Percentiles rank a stretch among this genome's conserved stretches.
Evolutionary conservation across 768 basidiomycete species (phyloP).

Genomic region (Boletus bicolor): DNA sequence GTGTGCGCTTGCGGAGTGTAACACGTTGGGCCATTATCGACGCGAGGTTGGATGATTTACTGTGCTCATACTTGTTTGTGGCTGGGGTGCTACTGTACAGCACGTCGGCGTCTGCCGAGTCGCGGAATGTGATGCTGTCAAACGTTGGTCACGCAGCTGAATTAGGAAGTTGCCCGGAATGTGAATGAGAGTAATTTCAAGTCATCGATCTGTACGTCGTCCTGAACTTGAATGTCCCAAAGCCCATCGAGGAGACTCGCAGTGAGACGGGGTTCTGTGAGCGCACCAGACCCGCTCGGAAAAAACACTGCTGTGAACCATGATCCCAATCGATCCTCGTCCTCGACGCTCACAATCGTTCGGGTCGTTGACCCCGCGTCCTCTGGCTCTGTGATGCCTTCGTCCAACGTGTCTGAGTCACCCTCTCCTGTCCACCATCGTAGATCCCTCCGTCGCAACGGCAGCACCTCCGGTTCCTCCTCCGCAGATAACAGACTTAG

Average conservation of each 20-base stretch:
- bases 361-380: constrained; percentile 46
- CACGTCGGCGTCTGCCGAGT: constrained; percentile 15
- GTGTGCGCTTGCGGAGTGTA: constrained; percentile 96
- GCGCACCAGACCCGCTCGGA: constrained; percentile 68
- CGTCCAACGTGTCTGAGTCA: constrained; percentile 26
- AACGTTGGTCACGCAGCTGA: neutral
- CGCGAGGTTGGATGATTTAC: neutral
- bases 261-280: constrained; percentile 61
- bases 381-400: constrained; percentile 5
- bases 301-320: constrained; percentile 50
- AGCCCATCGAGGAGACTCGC: constrained; percentile 36
- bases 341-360: constrained; percentile 71
- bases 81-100: constrained; percentile 26
- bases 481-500: constrained; percentile 41
- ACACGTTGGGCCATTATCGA: constrained; percentile 94
- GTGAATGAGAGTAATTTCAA: neutral
- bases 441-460: constrained; percentile 32
- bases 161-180: constrained; percentile 5
- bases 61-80: constrained; percentile 4
- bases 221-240: constrained; percentile 16
- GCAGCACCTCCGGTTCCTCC: constrained; percentile 28
- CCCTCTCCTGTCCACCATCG: constrained; percentile 28
- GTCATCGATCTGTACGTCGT: constrained; percentile 1
- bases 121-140: neutral
- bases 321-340: constrained; percentile 52